Base-by-base conservation (phyloP, 371 early-diverging fungal species). In the Mucor sp. region DNA sequence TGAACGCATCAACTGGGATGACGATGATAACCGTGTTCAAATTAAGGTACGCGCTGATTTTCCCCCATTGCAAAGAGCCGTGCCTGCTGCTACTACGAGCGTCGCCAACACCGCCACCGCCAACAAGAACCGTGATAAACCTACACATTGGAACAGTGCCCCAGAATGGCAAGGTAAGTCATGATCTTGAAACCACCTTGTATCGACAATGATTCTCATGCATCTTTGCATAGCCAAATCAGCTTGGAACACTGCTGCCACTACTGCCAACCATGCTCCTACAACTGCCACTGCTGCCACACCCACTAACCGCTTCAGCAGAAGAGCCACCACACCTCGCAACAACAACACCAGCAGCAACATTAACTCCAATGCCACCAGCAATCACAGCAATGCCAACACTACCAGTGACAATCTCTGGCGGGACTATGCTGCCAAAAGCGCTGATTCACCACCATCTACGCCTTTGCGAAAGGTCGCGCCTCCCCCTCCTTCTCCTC, bases 1-100 rank as follows among this genome's bases (percentile, higher is more conserved):
- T 4, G 37, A 33, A 4, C 27, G 50, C 17, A 21, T 64, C 12
- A 21, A 56, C 12, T 72, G 67, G 64, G 23, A 58, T 28, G n/a
- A 58, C 2, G 57, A 62, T 9, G 33, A 57, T 17, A 57, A 19
- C n/a, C 15, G 15, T 12, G 43, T 48, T 23, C 19, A 27, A 7
- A 41, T 67, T 21, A 68, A 58, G 50, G 37, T 59, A 1, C 57
- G 19, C 8, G 8, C 28, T 4, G 57, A 57, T n/a, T 33, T 53
- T 5, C 50, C 62, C 0, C 15, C 60, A 8, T 0, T 11, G 0
- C 50, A 17, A 5, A 44, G 21, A 21, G 15, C 50, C 7, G 33
- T n/a, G n/a, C n/a, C 33, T 33, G 37, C 37, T 35, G 12, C 12
- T 12, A 1, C 37, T 35, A 6, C 37, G n/a, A n/a, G n/a, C n/a